Evolutionary conservation across 495 filamentous ascomycete species (phyloP).

Genomic region (Penicillium arizonense): DNA sequence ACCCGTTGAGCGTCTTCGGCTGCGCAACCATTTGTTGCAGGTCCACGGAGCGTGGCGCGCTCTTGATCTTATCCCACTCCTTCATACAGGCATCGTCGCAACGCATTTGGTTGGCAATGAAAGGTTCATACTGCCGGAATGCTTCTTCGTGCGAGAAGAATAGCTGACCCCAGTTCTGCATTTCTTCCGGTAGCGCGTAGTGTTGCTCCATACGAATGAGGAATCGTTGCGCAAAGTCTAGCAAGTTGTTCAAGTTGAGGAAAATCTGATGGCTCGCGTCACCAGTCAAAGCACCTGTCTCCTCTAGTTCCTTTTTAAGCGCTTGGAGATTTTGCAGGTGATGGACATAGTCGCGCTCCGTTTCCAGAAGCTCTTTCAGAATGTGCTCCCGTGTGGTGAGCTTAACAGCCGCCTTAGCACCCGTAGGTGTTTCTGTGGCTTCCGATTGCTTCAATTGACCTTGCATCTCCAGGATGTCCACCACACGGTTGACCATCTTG

Average conservation of each 20-base stretch:
- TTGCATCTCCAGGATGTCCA: conserved; percentile 77
- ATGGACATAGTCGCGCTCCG: conserved; percentile 97
- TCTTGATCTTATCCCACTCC: conserved; percentile 55
- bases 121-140: conserved; percentile 91
- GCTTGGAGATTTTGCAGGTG: conserved; percentile 92
- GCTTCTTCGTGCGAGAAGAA: conserved; percentile 77
- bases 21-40: conserved; percentile 63
- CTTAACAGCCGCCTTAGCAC: conserved; percentile 45
- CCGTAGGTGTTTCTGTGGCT: conserved; percentile 40
- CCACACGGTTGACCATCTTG: conserved; percentile 80
- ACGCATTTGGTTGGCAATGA: conserved; percentile 83
- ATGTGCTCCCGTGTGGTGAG: conserved; percentile 84
- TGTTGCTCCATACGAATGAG: conserved; percentile 94
- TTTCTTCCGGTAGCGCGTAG: conserved; percentile 71
- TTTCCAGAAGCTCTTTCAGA: conserved; percentile 85
- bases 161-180: conserved; percentile 87
- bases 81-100: conserved; percentile 48
- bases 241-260: conserved; percentile 86
- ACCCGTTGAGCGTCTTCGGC: conserved; percentile 68
- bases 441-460: conserved; percentile 61
- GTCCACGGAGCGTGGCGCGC: conserved; percentile 53
- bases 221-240: conserved; percentile 94
- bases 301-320: conserved; percentile 85
- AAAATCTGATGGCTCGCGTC: conserved; percentile 95
- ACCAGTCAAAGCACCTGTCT: conserved; percentile 81